phyloP scores from a whole-genome alignment of 2,329 filamentous ascomycete species.

The Dissoconium aciculare region DNA sequence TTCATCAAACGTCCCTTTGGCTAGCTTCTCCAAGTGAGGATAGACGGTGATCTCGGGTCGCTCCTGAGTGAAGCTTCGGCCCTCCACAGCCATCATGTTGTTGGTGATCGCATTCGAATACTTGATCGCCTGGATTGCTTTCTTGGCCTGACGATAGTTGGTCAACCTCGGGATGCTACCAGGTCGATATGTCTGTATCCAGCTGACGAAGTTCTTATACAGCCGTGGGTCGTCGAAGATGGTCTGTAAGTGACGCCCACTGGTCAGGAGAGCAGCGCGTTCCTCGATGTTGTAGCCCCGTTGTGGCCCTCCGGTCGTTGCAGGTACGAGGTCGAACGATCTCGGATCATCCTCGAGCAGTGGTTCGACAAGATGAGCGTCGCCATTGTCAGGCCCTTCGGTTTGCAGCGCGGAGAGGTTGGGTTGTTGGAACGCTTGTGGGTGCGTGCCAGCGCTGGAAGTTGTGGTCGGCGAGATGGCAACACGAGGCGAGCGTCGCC shows the following conservation, averaged over 20 bases:
- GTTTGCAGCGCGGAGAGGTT: not conserved
- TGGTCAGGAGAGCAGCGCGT: constrained; percentile 49
- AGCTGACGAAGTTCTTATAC: constrained; percentile 51
- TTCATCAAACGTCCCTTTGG: constrained; percentile 46
- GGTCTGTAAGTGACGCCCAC: constrained; percentile 44
- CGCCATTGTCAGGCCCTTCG: not conserved
- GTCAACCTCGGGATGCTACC: constrained; percentile 48
- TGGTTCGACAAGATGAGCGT: not conserved
- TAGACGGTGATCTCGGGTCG: constrained; percentile 41
- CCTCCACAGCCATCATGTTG: constrained; percentile 40
- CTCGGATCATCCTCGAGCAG: not conserved
- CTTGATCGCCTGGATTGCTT: constrained; percentile 52
- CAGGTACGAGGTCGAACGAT: not conserved
- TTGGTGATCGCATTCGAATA: constrained; percentile 55
- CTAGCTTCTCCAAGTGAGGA: constrained; percentile 43
- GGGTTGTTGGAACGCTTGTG: not conserved
- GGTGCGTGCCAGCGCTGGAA: not conserved
- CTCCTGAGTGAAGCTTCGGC: constrained; percentile 39
- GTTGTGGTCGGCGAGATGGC: too few species aligned
- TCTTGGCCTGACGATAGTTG: constrained; percentile 56
- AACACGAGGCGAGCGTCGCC: too few species aligned
- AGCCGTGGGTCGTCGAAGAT: constrained; percentile 50
- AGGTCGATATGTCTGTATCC: constrained; percentile 43
- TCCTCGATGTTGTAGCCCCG: constrained; percentile 40
- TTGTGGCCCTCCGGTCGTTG: not conserved